phyloP scores from a whole-genome alignment of 202 grass and related monocot species.

The Musa balbisiana region DNA sequence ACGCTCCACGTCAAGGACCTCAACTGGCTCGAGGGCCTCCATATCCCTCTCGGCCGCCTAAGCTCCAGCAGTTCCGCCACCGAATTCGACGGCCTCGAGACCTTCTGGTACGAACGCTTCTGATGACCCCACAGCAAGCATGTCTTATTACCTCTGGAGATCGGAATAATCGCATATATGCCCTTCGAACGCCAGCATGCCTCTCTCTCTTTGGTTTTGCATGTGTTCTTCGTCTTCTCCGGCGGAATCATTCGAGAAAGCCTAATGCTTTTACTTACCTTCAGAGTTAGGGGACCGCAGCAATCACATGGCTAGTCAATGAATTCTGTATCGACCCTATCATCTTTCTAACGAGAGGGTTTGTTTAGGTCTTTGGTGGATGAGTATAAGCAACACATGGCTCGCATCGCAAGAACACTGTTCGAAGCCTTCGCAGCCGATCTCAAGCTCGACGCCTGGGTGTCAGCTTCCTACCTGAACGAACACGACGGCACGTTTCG shows the following conservation, averaged over 20 bases:
- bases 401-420: slow-evolving; percentile 40
- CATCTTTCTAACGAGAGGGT: neutral
- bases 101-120: neutral
- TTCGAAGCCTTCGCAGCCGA: slow-evolving; percentile 38
- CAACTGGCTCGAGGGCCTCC: slow-evolving; percentile 74
- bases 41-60: slow-evolving; percentile 24
- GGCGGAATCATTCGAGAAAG: too few species aligned
- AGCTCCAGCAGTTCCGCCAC: neutral
- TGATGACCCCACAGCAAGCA: too few species aligned
- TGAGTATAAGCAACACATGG: slow-evolving; percentile 62
- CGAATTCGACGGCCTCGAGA: neutral
- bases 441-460: slow-evolving; percentile 29
- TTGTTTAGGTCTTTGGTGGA: slow-evolving; percentile 20
- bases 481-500: slow-evolving; percentile 51
- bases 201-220: neutral
- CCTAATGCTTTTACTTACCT: too few species aligned
- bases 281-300: neutral
- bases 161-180: too few species aligned
- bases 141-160: too few species aligned
- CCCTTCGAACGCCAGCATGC: too few species aligned
- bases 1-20: slow-evolving; percentile 35
- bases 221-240: neutral
- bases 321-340: neutral
- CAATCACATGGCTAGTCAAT: neutral
- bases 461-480: slow-evolving; percentile 31